Base-by-base conservation (phyloP, 1,284 basidiomycete species). In the Ganoderma sp. region DNA sequence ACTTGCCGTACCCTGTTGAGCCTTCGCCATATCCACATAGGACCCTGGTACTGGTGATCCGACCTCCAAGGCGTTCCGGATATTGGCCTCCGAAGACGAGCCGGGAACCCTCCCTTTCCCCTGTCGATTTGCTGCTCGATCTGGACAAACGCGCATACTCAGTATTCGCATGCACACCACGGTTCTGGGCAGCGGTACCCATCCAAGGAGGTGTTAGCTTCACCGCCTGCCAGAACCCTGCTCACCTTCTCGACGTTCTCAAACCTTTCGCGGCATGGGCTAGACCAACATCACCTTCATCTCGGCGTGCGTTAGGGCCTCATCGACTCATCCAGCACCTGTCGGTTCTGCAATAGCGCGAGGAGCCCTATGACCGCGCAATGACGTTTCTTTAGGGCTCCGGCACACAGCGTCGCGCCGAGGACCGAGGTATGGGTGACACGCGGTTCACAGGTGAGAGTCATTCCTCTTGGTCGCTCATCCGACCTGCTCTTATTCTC, bases 181-280 rank as follows among this genome's bases (percentile, higher is more conserved):
- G n/a, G 19, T 22, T 39, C 37, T 37, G 37, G n/a, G n/a, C 45
- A 48, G n/a, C 17, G 45, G 2, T 15, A 58, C 17, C 17, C 15
- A 34, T 19, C 54, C 54, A 56, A 17, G 52, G 32, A 37, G 15
- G 34, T 9, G 56, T 39, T 25, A 60, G 58, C 12, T 60, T 41
- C 39, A 43, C 56, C 34, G 15, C 37, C 10, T 8, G 34, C 56
- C 10, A 39, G 19, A 39, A 58, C 19, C 12, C 19, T 9, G n/a
- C n/a, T 37, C 15, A 58, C 17, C n/a, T 58, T 58, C 56, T 58
- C 39, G 56, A 58, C 56, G 56, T 58, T n/a, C 56, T 58, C 56
- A 39, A 58, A 58, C n/a, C 48, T 52, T 52, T 52, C 22, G 48
- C 22, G 22, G 56, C 56, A 58, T 58, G 34, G 34, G 37, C 56